phyloP scores from a whole-genome alignment of 768 basidiomycete species.

The Russula foetens region DNA sequence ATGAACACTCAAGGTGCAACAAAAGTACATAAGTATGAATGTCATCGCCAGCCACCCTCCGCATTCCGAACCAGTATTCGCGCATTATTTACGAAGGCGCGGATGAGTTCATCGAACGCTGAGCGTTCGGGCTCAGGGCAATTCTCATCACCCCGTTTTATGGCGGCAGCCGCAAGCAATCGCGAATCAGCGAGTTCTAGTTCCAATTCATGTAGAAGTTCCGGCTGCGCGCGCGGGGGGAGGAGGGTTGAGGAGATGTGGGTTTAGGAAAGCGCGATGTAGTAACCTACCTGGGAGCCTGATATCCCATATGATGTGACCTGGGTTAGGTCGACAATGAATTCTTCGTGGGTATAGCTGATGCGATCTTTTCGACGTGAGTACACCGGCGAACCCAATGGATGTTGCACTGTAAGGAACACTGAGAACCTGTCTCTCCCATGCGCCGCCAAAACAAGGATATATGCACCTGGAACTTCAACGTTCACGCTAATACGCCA shows the following conservation, averaged over 20 bases:
- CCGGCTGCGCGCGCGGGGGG: no score
- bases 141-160: constrained; percentile 54
- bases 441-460: background rate
- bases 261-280: background rate
- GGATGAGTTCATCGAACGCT: constrained; percentile 86
- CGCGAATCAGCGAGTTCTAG: constrained; percentile 74
- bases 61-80: constrained; percentile 83
- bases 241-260: background rate
- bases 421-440: background rate
- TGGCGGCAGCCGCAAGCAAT: constrained; percentile 62
- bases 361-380: constrained; percentile 82
- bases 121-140: constrained; percentile 54
- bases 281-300: constrained; percentile 42
- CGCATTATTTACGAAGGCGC: constrained; percentile 88
- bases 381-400: constrained; percentile 50
- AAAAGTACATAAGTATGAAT: background rate
- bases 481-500: constrained; percentile 90
- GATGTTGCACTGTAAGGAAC: constrained; percentile 46
- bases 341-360: constrained; percentile 91
- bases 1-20: background rate
- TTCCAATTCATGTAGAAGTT: constrained; percentile 80
- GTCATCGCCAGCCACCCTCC: constrained; percentile 39
- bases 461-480: constrained; percentile 73
- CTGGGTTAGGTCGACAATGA: constrained; percentile 89
- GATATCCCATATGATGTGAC: constrained; percentile 53